These are phyloP conservation scores for Gamsiella multidivaricata DNA, from an alignment of 192 early-diverging fungal genomes.

Conservation along the genomic window DNA sequence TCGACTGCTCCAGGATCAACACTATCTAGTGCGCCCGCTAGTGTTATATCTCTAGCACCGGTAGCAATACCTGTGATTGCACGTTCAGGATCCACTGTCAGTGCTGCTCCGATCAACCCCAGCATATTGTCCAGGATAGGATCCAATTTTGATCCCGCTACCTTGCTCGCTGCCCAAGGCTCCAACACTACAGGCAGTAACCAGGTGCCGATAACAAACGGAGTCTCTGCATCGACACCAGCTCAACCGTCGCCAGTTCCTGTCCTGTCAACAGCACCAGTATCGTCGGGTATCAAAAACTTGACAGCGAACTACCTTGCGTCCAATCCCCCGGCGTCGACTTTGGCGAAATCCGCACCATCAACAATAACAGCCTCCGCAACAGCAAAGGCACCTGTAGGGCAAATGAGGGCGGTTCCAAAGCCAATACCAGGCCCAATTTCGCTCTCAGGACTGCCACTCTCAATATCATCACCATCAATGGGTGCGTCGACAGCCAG, in stretches of 20 bases:
- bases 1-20: background rate
- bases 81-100: background rate
- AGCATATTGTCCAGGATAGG: constrained; percentile 51
- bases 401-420: background rate
- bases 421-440: constrained; percentile 30
- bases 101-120: constrained; percentile 21
- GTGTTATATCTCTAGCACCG: background rate
- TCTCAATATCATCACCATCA: constrained; percentile 5
- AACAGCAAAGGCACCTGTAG: background rate
- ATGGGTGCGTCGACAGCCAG: background rate
- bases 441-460: constrained; percentile 41
- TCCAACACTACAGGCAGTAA: background rate
- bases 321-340: background rate
- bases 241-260: background rate
- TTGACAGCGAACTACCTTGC: background rate
- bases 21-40: background rate
- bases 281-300: background rate
- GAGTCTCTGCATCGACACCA: constrained; percentile 1
- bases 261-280: constrained; percentile 5
- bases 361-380: background rate
- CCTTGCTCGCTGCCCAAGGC: constrained; percentile 23
- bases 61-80: background rate
- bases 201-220: background rate
- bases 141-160: constrained; percentile 48
- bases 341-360: background rate